Evolutionary conservation across 2,329 filamentous ascomycete genomes (phyloP).

Genomic region (Stagonosporopsis cucurbitacearum): DNA sequence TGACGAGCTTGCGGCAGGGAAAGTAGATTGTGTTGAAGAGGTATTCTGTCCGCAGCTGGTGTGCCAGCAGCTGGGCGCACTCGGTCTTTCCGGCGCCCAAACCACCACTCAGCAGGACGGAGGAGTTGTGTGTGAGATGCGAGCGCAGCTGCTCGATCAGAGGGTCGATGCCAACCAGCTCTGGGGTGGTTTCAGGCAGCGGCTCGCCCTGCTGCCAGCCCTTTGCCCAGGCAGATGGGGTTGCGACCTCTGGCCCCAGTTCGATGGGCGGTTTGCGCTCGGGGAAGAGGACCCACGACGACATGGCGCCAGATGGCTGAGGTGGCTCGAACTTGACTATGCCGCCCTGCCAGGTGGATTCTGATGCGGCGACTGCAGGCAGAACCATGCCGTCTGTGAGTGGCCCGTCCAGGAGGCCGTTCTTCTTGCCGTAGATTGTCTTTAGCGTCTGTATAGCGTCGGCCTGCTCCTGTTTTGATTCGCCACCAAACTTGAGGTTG

Average conservation of each 20-base stretch:
- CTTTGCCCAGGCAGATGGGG: constrained; percentile 61
- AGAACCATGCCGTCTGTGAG: constrained; percentile 88
- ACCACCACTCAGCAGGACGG: constrained; percentile 85
- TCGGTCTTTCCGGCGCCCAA: constrained; percentile 90
- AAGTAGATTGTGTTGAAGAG: constrained; percentile 87
- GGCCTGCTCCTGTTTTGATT: constrained; percentile 82
- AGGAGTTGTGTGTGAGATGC: constrained; percentile 84
- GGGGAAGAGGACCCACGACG: constrained; percentile 77
- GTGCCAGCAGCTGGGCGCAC: constrained; percentile 76
- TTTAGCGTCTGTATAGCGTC: constrained; percentile 75
- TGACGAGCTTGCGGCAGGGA: constrained; percentile 83
- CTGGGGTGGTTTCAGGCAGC: constrained; percentile 60
- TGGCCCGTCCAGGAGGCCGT: constrained; percentile 78
- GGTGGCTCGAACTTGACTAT: constrained; percentile 78
- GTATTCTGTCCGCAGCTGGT: constrained; percentile 72
- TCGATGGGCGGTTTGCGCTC: constrained; percentile 77
- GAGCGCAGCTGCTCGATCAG: constrained; percentile 74
- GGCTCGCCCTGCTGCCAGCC: constrained; percentile 62
- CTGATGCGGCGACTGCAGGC: constrained; percentile 63
- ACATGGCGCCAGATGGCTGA: constrained; percentile 28
- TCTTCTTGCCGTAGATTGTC: constrained; percentile 70
- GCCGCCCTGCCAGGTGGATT: constrained; percentile 76
- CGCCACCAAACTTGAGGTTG: constrained; percentile 84
- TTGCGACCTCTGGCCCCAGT: constrained; percentile 75
- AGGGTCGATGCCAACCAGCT: constrained; percentile 83